phyloP scores from a whole-genome alignment of 2,329 filamentous ascomycete genomes.

The Cordyceps militaris region DNA sequence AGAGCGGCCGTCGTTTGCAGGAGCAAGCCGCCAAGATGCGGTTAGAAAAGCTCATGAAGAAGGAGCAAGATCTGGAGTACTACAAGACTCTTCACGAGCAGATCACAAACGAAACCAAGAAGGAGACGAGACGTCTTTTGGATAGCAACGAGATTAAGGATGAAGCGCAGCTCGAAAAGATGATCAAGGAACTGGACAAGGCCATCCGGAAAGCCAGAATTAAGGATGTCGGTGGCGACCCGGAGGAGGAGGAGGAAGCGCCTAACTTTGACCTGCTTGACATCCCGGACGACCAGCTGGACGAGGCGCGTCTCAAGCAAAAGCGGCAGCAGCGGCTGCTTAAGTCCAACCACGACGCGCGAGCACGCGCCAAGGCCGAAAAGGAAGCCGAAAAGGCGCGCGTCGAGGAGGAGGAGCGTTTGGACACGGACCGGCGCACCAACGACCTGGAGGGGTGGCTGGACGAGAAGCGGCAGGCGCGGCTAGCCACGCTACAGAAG shows the following conservation, averaged over 20 bases:
- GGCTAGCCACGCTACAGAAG: conserved; percentile 63
- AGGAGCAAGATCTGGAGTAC: conserved; percentile 92
- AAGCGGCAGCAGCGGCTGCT: conserved; percentile 88
- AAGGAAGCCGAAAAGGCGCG: conserved; percentile 90
- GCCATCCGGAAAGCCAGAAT: conserved; percentile 84
- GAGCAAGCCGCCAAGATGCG: conserved; percentile 98
- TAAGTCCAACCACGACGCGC: conserved; percentile 91
- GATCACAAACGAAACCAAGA: conserved; percentile 74
- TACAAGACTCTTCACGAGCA: conserved; percentile 75
- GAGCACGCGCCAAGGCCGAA: conserved; percentile 88
- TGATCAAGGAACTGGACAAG: conserved; percentile 83
- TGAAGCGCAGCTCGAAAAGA: conserved; percentile 75
- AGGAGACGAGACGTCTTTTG: conserved; percentile 77
- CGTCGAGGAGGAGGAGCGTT: conserved; percentile 71
- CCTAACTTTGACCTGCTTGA: conserved; percentile 86
- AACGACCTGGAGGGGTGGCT: conserved; percentile 85
- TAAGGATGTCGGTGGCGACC: conserved; percentile 80
- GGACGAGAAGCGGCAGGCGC: conserved; percentile 67
- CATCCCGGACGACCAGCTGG: conserved; percentile 82
- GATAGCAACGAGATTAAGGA: conserved; percentile 91
- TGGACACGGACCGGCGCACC: conserved; percentile 76
- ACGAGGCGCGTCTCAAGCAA: conserved; percentile 83
- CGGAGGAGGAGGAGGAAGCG: conserved; percentile 72
- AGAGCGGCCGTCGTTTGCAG: conserved; percentile 83
- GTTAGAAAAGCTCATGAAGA: conserved; percentile 87